Evolutionary conservation across 2,329 filamentous ascomycete species (phyloP), one percentile per base, ranked within the genome.

Genomic region (Rutstroemia sp.): DNA sequence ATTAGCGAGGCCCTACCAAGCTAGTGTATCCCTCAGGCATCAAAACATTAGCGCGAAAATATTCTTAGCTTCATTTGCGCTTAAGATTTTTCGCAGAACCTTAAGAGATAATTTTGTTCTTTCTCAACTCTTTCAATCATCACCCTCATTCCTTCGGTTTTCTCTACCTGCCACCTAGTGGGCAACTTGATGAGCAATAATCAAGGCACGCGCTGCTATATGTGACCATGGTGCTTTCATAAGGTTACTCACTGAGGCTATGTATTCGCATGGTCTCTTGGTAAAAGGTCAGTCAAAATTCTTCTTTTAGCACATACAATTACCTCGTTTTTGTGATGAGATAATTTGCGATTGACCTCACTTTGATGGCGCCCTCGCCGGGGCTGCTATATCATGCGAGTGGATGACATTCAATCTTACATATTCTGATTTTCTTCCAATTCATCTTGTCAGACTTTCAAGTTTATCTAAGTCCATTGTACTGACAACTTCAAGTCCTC

Each of bases 261-360:
- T 34, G 30, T 34, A 34, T 34, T 12, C 2, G 5, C 30, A 34
- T 34, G 30, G 30, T 34, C 30, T 40, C 4, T 30, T 38, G 50
- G 44, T 50, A 55, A 16, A 50, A 50, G 52, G 52, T 55, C 50
- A 54, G 54, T 9, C 7, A 7, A 5, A 21, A 21, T 27, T 10
- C 14, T 25, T 19, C 19, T 17, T 46, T 19, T 27, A 34, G 25
- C 57, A 27, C 54, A 42, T 57, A 58, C 61, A 58, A 42, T 68
- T 58, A 67, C 12, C 4, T 42, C 5, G 16, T 64, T 71, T 66
- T 66, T 64, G 87, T 89, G 92, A 96, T 95, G 91, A 87, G 78
- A 88, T 89, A 96, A 96, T 96, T 96, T 96, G 91, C 92, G 91
- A 92, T 92, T 95, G 91, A 96, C 87, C 81, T 79, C 76, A 73